These are phyloP conservation scores for Acer yangbiense DNA, from an alignment of 345 rosid genomes.

Conservation along the genomic window DNA sequence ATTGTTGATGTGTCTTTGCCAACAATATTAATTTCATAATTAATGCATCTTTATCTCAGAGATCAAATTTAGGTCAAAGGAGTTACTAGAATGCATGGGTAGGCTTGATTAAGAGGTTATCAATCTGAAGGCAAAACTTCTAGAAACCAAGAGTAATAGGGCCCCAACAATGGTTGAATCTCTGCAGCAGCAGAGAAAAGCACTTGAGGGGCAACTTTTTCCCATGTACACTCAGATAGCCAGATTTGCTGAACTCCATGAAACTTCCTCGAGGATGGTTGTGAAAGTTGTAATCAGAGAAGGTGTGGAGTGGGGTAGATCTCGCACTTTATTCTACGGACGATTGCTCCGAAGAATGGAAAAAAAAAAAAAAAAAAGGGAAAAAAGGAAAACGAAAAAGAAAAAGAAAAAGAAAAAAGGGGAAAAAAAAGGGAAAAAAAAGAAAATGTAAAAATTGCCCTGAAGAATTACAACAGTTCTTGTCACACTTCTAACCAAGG, in stretches of 20 bases:
- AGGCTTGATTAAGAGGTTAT: too few species aligned
- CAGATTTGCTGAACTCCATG: slow-evolving; percentile 93
- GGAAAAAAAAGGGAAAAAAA: too few species aligned
- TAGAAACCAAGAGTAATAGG: slow-evolving; percentile 62
- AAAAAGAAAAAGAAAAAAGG: too few species aligned
- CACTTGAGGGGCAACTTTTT: slow-evolving; percentile 82
- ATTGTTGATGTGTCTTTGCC: too few species aligned
- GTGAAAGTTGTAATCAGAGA: slow-evolving; percentile 89
- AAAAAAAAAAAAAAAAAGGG: too few species aligned
- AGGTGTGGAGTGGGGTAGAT: slow-evolving; percentile 78
- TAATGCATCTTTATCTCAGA: too few species aligned
- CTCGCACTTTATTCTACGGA: slow-evolving; percentile 71
- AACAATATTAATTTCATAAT: too few species aligned
- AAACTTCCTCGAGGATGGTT: slow-evolving; percentile 91
- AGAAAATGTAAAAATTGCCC: slow-evolving; percentile 13
- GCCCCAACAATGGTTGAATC: slow-evolving; percentile 43
- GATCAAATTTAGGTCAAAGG: too few species aligned
- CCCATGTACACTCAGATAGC: slow-evolving; percentile 91
- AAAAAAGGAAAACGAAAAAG: too few species aligned
- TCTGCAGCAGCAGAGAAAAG: slow-evolving; percentile 60
- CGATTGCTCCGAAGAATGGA: slow-evolving; percentile 66
- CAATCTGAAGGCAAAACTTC: slow-evolving; percentile 62
- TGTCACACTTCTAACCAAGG: slow-evolving; percentile 84
- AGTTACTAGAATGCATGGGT: too few species aligned
- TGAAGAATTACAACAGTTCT: slow-evolving; percentile 87